Conservation (phyloP, 371 early-diverging fungal species). For the Amoeboaphelidium protococcarum region DNA sequence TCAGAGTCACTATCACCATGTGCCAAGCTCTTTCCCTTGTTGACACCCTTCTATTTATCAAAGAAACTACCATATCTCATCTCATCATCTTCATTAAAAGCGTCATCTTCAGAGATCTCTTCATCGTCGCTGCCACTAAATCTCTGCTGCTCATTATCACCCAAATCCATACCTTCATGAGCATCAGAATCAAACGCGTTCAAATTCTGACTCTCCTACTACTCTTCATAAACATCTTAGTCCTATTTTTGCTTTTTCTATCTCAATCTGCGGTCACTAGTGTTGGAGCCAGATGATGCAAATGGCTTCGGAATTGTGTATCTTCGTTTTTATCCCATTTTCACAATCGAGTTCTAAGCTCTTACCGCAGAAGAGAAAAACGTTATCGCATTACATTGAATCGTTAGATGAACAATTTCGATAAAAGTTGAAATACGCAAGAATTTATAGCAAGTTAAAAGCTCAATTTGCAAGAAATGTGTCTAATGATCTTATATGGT, state of each 20-base stretch:
- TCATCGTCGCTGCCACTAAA: background rate
- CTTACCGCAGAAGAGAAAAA: too few relatives aligned
- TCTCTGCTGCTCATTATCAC: background rate
- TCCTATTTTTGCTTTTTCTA: background rate
- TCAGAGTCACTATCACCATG: constrained; percentile 5
- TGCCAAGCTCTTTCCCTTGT: too few relatives aligned
- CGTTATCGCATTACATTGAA: too few relatives aligned
- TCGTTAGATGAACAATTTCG: too few relatives aligned
- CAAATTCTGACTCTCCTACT: background rate
- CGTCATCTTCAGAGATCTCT: background rate
- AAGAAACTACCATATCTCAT: background rate
- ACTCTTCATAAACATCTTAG: background rate
- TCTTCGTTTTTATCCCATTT: too few relatives aligned
- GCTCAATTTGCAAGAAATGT: too few relatives aligned
- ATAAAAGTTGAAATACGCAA: too few relatives aligned
- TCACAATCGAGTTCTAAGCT: too few relatives aligned
- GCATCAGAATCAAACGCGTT: background rate
- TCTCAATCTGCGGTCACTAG: too few relatives aligned
- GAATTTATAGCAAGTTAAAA: too few relatives aligned
- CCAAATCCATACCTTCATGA: background rate
- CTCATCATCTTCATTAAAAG: background rate
- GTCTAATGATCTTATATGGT: too few relatives aligned
- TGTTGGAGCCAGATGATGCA: background rate
- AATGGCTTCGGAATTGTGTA: background rate
- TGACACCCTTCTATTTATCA: background rate